Base-by-base conservation (phyloP, 2,329 filamentous ascomycete species). In the Cordyceps fumosorosea region DNA sequence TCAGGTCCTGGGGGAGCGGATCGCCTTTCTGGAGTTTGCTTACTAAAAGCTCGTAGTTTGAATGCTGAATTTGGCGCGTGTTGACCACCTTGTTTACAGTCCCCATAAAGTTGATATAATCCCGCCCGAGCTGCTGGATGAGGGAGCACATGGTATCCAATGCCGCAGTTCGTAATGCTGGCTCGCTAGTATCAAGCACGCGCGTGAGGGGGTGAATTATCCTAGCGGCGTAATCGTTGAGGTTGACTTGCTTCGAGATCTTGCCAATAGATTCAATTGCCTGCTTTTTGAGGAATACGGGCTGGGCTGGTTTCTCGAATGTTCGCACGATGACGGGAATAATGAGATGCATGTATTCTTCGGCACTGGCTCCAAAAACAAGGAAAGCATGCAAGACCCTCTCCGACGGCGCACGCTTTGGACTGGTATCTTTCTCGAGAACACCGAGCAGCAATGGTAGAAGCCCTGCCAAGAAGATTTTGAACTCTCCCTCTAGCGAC, bases 281-380 rank as follows among this genome's bases (percentile, higher is more conserved):
- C 26, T 88, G 87, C 74, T 92, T 96, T 59, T 91, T 85, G 54
- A 97, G 85, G 63, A 88, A 88, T 1, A 84, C 79, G 8, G 92
- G 91, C 65, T 96, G 90, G 12, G 89, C 87, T 37, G 89, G 85
- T 70, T 91, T 96, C 73, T 99, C 93, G 70, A 99, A 98, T 55
- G 96, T 89, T 51, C 89, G 87, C 10, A 99, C 93, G 69, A 99
- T 92, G 42, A 96, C 91, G 0, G 95, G 95, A 57, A 99, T 91
- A 67, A 99, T 98, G 58, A 99, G 81, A 73, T 99, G 95, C 95
- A 99, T 99, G 74, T 99, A 99, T 73, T 99, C 95, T 73, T 99
- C 95, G 12, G 90, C 90, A 70, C 93, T 98, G 0, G 93, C 89
- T 1, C 96, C 96, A 72, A 99, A 99, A 0, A 99, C 90, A 32